A percentile compares a stretch with the other conserved stretches of the same genome.
These are phyloP conservation scores for Uronychia binucleata DNA, from an alignment of 73 alveolate genomes.

Conservation along the genomic window DNA sequence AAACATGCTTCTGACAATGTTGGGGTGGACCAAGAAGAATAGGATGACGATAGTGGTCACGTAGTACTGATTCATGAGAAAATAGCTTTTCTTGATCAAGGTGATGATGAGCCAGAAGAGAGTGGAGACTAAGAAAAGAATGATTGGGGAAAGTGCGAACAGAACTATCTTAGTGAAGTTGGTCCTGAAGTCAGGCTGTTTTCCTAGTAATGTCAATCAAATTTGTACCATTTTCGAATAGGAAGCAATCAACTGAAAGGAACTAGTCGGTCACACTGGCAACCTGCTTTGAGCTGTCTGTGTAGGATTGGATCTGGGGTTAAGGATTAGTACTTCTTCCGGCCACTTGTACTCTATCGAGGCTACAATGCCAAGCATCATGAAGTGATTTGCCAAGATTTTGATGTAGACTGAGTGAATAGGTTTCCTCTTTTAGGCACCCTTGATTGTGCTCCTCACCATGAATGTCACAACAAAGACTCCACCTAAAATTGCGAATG, in stretches of 20 bases:
- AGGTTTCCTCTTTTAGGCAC: slow-evolving; percentile 46
- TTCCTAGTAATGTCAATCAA: too few species aligned
- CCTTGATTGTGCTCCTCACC: slow-evolving; percentile 28
- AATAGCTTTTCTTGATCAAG: background rate
- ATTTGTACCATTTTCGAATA: slow-evolving; percentile 10
- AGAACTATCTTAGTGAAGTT: slow-evolving; percentile 22
- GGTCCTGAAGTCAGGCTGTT: slow-evolving; percentile 3
- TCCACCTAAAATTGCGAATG: slow-evolving; percentile 4
- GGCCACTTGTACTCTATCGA: slow-evolving; percentile 57
- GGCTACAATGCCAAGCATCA: slow-evolving; percentile 37
- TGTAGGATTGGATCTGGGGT: slow-evolving; percentile 57
- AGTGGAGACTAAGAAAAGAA: background rate
- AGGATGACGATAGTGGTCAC: slow-evolving; percentile 20
- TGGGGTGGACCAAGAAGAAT: slow-evolving; percentile 50
- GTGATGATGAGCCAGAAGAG: slow-evolving; percentile 25
- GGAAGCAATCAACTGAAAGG: slow-evolving; percentile 42
- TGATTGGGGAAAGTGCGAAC: slow-evolving; percentile 18
- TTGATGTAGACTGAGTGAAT: slow-evolving; percentile 52
- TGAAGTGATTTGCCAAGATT: slow-evolving; percentile 54
- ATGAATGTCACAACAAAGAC: slow-evolving; percentile 8
- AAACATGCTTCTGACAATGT: slow-evolving; percentile 5
- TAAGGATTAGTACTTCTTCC: slow-evolving; percentile 19
- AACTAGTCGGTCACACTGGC: slow-evolving; percentile 1
- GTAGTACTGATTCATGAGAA: slow-evolving; percentile 1
- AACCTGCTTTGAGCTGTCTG: slow-evolving; percentile 1